phyloP scores from a whole-genome alignment of 169 alveolate species.

The Cystoisospora suis region DNA sequence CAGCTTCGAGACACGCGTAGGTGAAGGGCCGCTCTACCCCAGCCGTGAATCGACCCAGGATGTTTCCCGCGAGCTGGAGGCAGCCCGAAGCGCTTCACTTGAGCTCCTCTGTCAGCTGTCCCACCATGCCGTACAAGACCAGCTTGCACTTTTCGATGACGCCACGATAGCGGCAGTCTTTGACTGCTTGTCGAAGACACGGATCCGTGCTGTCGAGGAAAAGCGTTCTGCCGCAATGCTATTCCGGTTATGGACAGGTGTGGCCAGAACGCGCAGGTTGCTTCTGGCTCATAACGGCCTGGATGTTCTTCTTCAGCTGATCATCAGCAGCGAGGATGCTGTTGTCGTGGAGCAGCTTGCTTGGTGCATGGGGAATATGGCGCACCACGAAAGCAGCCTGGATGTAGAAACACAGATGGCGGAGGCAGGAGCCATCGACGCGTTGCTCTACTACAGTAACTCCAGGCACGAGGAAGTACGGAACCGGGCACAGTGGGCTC shows the following conservation, averaged over 20 bases:
- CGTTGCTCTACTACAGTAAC: background rate
- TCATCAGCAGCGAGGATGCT: background rate
- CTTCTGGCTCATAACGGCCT: background rate
- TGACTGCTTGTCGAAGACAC: background rate
- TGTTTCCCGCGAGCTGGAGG: background rate
- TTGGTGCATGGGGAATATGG: background rate
- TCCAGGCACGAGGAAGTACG: background rate
- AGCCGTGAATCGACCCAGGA: background rate
- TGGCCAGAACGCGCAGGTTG: background rate
- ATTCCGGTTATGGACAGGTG: slow-evolving; percentile 14
- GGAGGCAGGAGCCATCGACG: slow-evolving; percentile 7
- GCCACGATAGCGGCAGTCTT: background rate
- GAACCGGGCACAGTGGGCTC: background rate
- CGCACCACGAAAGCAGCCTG: background rate
- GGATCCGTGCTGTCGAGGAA: background rate
- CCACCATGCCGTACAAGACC: slow-evolving; percentile 6
- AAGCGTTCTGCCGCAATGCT: background rate
- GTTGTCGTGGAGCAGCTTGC: background rate
- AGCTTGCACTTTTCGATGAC: background rate
- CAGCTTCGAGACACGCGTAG: background rate
- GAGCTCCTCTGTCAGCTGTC: slow-evolving; percentile 1
- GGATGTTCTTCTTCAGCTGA: background rate
- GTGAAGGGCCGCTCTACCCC: no score
- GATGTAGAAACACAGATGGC: slow-evolving; percentile 13
- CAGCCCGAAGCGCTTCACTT: background rate